A percentile compares a stretch with the other conserved stretches of the same genome.
Evolutionary conservation across 129 eudicot species (phyloP).

Genomic region (Arctium minus): DNA sequence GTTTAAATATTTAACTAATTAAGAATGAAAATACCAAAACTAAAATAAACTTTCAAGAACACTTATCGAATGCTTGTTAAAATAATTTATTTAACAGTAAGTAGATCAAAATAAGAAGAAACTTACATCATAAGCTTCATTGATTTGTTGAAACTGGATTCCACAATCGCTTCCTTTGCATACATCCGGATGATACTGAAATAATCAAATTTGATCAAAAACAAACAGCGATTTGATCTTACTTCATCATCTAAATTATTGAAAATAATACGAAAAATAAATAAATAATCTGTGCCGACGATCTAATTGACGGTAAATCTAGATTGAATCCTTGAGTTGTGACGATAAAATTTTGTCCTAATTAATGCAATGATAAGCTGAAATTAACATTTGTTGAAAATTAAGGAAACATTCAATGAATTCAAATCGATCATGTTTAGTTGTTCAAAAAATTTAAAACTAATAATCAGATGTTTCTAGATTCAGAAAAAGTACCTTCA

Average conservation of each 20-base stretch:
- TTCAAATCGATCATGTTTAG: neutral
- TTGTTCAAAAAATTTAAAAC: neutral
- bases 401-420: neutral
- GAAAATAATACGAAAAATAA: neutral
- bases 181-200: constrained; percentile 92
- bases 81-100: neutral
- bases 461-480: neutral
- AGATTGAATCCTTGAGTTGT: neutral
- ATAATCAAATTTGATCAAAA: neutral
- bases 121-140: constrained; percentile 86
- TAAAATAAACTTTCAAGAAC: too few species aligned
- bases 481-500: constrained; percentile 42
- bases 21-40: too few species aligned
- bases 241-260: neutral
- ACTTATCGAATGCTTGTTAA: too few species aligned
- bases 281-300: neutral
- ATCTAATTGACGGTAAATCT: neutral
- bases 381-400: neutral
- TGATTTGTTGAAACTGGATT: constrained; percentile 58
- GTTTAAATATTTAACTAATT: too few species aligned
- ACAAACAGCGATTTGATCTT: neutral
- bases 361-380: neutral
- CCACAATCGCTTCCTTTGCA: constrained; percentile 64
- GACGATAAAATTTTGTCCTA: neutral
- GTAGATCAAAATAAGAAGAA: neutral